Evolutionary conservation across 129 eudicot genomes (phyloP).

Genomic region (Solidago caesia): DNA sequence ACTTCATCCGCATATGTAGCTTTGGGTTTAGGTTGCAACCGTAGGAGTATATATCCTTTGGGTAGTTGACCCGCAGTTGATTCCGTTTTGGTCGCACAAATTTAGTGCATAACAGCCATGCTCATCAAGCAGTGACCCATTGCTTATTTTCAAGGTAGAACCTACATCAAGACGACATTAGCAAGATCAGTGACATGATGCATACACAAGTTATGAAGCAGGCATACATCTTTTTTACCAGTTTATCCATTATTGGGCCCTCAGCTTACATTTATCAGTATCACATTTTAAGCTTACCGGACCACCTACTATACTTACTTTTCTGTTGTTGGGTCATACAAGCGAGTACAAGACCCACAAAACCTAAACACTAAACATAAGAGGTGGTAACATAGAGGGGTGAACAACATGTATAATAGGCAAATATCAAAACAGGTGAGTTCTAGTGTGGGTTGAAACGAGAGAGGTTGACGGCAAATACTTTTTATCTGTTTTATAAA

Average conservation of each 20-base stretch:
- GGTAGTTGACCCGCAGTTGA: not conserved
- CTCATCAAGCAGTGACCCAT: not conserved
- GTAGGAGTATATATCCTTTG: constrained; percentile 7
- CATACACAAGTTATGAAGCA: not conserved
- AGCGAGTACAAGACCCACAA: too few relatives aligned
- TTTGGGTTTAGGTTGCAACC: not conserved
- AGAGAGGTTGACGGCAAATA: too few relatives aligned
- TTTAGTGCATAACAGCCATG: constrained; percentile 10
- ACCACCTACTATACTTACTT: too few relatives aligned
- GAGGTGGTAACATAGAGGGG: too few relatives aligned
- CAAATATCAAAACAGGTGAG: too few relatives aligned
- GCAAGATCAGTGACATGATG: not conserved
- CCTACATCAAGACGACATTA: constrained; percentile 6
- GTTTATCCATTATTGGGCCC: not conserved
- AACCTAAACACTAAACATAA: too few relatives aligned
- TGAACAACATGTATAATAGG: too few relatives aligned
- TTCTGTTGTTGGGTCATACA: too few relatives aligned
- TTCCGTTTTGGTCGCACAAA: constrained; percentile 5
- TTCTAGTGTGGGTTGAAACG: too few relatives aligned
- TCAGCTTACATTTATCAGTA: not conserved
- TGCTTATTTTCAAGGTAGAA: not conserved
- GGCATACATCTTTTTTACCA: too few relatives aligned
- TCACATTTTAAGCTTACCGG: not conserved
- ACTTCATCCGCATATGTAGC: not conserved
- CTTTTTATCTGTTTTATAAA: too few relatives aligned